Evolutionary conservation across 805 yeast species (phyloP).

Genomic region (Saccharomyces eubayanus): DNA sequence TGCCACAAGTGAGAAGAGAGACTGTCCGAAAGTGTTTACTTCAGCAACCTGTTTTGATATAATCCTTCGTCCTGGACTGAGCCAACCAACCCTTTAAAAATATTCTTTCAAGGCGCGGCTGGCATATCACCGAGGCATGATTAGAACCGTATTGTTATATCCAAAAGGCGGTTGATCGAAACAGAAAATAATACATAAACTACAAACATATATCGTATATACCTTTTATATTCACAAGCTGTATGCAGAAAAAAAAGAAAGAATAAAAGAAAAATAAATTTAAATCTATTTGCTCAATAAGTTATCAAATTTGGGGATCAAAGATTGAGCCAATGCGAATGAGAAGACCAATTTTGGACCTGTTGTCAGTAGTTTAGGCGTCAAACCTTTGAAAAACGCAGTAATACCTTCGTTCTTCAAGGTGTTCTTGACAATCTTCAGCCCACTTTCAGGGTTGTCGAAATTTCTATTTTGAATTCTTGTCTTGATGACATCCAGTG

Average conservation of each 20-base stretch:
- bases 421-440: conserved; percentile 89
- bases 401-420: conserved; percentile 81
- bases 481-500: conserved; percentile 95
- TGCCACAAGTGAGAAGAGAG: background rate
- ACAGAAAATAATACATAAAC: background rate
- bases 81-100: background rate
- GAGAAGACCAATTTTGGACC: conserved; percentile 97
- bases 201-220: background rate
- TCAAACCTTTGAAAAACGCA: conserved; percentile 91
- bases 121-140: background rate
- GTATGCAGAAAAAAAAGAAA: background rate
- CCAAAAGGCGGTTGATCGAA: background rate
- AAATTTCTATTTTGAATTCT: conserved; percentile 95
- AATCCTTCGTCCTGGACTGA: background rate
- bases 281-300: conserved; percentile 35
- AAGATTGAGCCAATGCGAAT: conserved; percentile 94
- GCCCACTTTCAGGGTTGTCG: conserved; percentile 90
- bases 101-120: background rate
- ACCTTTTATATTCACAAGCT: background rate
- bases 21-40: background rate
- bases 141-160: background rate
- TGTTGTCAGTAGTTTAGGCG: conserved; percentile 92
- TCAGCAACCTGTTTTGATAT: background rate
- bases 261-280: background rate
- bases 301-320: conserved; percentile 92